phyloP scores from a whole-genome alignment of 2,329 filamentous ascomycete genomes.

The Fusarium coicis region DNA sequence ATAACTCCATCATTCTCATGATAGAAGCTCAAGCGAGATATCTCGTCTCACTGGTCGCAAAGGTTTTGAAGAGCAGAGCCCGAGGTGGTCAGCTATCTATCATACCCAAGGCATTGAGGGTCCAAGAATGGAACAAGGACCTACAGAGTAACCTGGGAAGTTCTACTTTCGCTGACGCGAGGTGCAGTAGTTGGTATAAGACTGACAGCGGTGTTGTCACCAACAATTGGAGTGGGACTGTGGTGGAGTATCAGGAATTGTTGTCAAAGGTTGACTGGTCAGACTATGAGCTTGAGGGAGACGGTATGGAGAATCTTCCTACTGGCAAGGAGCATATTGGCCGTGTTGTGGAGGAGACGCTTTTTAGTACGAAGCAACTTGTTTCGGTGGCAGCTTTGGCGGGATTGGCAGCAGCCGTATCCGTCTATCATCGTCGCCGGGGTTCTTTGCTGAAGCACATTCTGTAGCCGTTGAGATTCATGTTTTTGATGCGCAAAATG shows the following conservation, averaged over 20 bases:
- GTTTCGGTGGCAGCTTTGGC: accelerated
- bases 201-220: neutral
- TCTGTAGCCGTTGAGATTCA: accelerated
- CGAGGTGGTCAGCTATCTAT: accelerated
- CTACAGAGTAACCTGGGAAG: accelerated
- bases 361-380: neutral
- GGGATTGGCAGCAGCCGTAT: accelerated
- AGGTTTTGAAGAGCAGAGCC: neutral
- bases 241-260: neutral
- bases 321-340: neutral
- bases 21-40: neutral
- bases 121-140: neutral
- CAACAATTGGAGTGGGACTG: neutral
- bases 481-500: accelerated
- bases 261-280: neutral
- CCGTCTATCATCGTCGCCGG: accelerated
- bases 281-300: accelerated
- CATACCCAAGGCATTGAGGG: accelerated
- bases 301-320: accelerated
- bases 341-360: neutral
- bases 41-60: neutral
- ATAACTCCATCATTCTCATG: neutral
- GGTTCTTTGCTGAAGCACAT: neutral
- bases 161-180: accelerated
- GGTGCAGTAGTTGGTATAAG: neutral